Base-by-base conservation (phyloP, 2,329 filamentous ascomycete genomes). In the Talaromyces sp. region DNA sequence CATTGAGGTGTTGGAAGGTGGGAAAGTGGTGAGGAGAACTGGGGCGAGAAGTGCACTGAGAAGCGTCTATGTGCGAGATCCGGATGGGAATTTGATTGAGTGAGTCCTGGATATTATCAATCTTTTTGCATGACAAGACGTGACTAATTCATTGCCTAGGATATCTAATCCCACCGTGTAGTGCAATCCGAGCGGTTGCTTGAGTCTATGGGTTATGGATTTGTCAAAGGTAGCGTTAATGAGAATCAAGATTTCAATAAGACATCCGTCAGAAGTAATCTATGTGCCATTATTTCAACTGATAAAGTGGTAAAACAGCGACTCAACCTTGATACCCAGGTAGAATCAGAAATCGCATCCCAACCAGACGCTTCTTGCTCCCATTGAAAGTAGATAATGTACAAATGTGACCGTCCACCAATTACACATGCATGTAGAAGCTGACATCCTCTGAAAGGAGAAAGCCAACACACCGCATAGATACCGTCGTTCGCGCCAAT, bases 21-120 rank as follows among this genome's bases (percentile, higher is more conserved):
- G 78, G 0, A 71, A 81, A 54, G 77, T 86, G 11, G 86, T 88
- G 4, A 72, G 78, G 13, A 77, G 87, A 54, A 87, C 83, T 0
- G 87, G 87, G 1, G 86, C 87, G 0, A 76, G 77, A 62, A 85
- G 86, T 0, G 81, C 75, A 64, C 75, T 89, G 52, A 76, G 80
- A 61, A 88, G 86, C 72, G 78, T 89, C 2, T 89, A 88, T 73
- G 80, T 86, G 60, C 77, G 86, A 43, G 86, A 89, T 73, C 85
- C 85, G 2, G 87, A 89, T 74, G 84, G 83, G 5, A 88, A 88
- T 72, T 69, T 89, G 68, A 82, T 89, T 47, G 86, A 89, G 86
- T 89, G 70, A 72, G 84, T 78, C 22, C 15, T 7, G 15, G n/a
- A 15, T 17, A 37, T n/a, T 2, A 35, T 37, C 47, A 17, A 41